phyloP scores from a whole-genome alignment of 2,329 filamentous ascomycete species.

The Davidsoniella eucalypti region DNA sequence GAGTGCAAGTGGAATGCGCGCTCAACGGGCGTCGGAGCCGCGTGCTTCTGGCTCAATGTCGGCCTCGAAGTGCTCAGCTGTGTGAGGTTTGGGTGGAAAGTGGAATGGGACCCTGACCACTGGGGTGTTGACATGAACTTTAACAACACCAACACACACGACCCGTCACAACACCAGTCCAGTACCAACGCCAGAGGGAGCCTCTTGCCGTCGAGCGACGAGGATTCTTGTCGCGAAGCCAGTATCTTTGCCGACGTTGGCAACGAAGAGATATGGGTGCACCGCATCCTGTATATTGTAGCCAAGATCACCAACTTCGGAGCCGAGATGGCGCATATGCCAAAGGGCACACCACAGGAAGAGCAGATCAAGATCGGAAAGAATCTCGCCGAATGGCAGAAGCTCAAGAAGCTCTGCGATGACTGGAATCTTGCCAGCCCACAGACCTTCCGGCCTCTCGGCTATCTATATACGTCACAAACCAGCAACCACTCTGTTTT shows the following conservation, averaged over 20 bases:
- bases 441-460: slow-evolving; percentile 73
- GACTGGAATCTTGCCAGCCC: slow-evolving; percentile 67
- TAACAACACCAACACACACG: slow-evolving; percentile 4
- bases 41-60: slow-evolving; percentile 90
- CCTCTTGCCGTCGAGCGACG: neutral
- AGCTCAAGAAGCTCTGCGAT: slow-evolving; percentile 66
- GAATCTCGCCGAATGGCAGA: slow-evolving; percentile 60
- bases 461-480: slow-evolving; percentile 53
- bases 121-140: slow-evolving; percentile 80
- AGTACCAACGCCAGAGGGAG: neutral
- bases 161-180: neutral
- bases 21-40: slow-evolving; percentile 61
- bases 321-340: slow-evolving; percentile 27
- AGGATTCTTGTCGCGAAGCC: slow-evolving; percentile 21
- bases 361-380: slow-evolving; percentile 48
- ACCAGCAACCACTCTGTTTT: slow-evolving; percentile 57
- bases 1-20: slow-evolving; percentile 79
- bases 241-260: slow-evolving; percentile 21
- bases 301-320: slow-evolving; percentile 79
- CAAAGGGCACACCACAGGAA: slow-evolving; percentile 39
- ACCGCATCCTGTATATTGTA: slow-evolving; percentile 75
- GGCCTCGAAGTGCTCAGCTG: slow-evolving; percentile 82
- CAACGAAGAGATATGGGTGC: slow-evolving; percentile 70
- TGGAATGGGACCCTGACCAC: slow-evolving; percentile 76
- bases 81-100: slow-evolving; percentile 70